Conservation (phyloP, 495 filamentous ascomycete genomes). For the Talaromyces trachyspermus region DNA sequence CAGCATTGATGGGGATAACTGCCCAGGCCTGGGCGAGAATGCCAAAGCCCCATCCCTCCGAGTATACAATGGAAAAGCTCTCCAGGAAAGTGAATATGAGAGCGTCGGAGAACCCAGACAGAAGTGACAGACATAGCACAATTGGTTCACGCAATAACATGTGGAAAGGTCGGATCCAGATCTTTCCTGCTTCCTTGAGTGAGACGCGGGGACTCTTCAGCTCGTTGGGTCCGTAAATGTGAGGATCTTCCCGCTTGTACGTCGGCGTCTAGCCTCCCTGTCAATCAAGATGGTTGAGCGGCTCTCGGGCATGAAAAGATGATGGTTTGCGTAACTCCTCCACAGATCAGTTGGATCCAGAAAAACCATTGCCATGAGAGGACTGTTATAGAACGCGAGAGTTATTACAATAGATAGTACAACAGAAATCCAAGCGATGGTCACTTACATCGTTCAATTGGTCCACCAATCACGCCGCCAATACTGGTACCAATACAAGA, state of each 20-base stretch:
- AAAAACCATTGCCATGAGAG: conserved; percentile 67
- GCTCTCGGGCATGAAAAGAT: conserved; percentile 63
- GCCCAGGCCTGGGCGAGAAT: conserved; percentile 44
- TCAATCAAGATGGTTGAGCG: conserved; percentile 61
- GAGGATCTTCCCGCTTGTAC: conserved; percentile 46
- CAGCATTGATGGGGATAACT: conserved; percentile 54
- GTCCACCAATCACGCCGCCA: conserved; percentile 73
- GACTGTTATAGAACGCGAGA: too few species aligned
- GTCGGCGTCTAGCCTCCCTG: conserved; percentile 52
- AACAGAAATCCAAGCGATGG: too few species aligned
- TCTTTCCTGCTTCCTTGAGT: conserved; percentile 49
- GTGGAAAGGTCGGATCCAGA: conserved; percentile 62
- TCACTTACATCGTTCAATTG: conserved; percentile 56
- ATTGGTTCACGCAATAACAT: conserved; percentile 73
- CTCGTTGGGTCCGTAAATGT: conserved; percentile 59
- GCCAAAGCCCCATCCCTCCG: conserved; percentile 53
- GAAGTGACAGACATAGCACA: conserved; percentile 59
- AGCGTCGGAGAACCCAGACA: conserved; percentile 67
- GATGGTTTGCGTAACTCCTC: conserved; percentile 53
- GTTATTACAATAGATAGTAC: too few species aligned
- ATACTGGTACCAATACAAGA: conserved; percentile 67
- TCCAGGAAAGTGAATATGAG: conserved; percentile 75
- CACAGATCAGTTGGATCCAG: conserved; percentile 75
- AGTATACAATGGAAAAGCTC: conserved; percentile 55
- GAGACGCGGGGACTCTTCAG: conserved; percentile 43